Evolutionary conservation across 2,329 filamentous ascomycete genomes (phyloP).

Genomic region (Purpureocillium takamizusanense): DNA sequence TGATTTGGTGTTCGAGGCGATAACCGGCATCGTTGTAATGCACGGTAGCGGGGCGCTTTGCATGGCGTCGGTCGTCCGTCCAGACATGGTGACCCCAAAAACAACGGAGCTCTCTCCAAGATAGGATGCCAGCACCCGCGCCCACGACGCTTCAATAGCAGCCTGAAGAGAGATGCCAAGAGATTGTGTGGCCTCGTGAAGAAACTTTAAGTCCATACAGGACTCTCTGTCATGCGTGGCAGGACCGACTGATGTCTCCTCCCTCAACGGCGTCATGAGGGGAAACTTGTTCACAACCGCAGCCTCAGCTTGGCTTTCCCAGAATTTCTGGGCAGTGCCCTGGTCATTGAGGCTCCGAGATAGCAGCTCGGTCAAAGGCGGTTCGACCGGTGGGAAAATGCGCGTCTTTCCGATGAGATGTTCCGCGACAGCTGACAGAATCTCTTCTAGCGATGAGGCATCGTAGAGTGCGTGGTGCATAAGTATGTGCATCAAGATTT

Average conservation of each 20-base stretch:
- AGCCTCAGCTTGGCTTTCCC: constrained; percentile 45
- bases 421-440: constrained; percentile 50
- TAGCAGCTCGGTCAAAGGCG: constrained; percentile 32
- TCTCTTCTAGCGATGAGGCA: constrained; percentile 58
- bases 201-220: constrained; percentile 30
- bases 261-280: constrained; percentile 55
- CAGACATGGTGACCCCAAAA: constrained; percentile 76
- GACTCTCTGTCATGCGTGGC: constrained; percentile 17
- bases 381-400: constrained; percentile 18
- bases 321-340: constrained; percentile 44
- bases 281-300: constrained; percentile 65
- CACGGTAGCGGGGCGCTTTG: constrained; percentile 62
- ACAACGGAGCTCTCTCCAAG: constrained; percentile 64
- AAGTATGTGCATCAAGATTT: constrained; percentile 33
- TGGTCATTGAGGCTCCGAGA: constrained; percentile 17
- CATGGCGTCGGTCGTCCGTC: constrained; percentile 54
- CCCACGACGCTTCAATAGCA: constrained; percentile 70
- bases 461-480: constrained; percentile 84
- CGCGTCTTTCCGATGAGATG: constrained; percentile 13
- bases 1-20: constrained; percentile 43
- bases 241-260: constrained; percentile 21
- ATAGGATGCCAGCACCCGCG: constrained; percentile 64
- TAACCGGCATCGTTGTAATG: constrained; percentile 70
- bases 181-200: constrained; percentile 48
- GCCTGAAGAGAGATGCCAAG: constrained; percentile 67